Evolutionary conservation across 225 moss, liverwort and hornwort genomes (phyloP), one percentile per base, ranked within the genome.

Genomic region (Marchantia paleacea): DNA sequence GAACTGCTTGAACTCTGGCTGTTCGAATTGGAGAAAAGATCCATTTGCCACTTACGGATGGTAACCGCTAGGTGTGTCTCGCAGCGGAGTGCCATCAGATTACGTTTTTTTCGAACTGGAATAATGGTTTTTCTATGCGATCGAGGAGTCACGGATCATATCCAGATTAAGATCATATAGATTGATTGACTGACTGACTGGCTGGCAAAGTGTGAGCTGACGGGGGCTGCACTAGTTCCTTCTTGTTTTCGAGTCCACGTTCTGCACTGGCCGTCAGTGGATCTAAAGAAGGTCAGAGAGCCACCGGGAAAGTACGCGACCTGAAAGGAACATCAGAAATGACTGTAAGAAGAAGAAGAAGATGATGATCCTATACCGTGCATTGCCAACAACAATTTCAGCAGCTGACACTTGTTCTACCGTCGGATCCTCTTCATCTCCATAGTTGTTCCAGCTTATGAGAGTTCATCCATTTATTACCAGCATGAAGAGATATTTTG

Each of bases 401-500:
- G 29, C 5, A 68, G 29, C 68, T 31, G 30, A 12, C 25, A 31
- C 0, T 39, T 39, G 39, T 6, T 13, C 30, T 31, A 68, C 6
- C 62, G 24, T 8, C 62, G 12, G 68, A 68, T 13, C 68, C 13
- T 57, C 19, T 57, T 57, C 14, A 30, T 31, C 31, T 24, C 31
- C 29, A 24, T 24, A n/a, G 9, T 24, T 14, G 24, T 24, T 62
- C 9, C n/a, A 62, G 24, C 22, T 62, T 62, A 1, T 18, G n/a
- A 7, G 1, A 25, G 3, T 9, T 28, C 10, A 14, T 28, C 13
- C 28, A 31, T 39, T 39, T 5, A 68, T 29, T 15, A 13, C 30
- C 29, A 68, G 24, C 5, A 81, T 79, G 79, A 73, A 55, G 29
- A 54, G 12, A 7, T 80, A 51, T 58, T 75, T 80, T 22, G 24